Evolutionary conservation across 2,329 filamentous ascomycete species (phyloP), one percentile per base, ranked within the genome.

Genomic region (Fusarium hainanense): DNA sequence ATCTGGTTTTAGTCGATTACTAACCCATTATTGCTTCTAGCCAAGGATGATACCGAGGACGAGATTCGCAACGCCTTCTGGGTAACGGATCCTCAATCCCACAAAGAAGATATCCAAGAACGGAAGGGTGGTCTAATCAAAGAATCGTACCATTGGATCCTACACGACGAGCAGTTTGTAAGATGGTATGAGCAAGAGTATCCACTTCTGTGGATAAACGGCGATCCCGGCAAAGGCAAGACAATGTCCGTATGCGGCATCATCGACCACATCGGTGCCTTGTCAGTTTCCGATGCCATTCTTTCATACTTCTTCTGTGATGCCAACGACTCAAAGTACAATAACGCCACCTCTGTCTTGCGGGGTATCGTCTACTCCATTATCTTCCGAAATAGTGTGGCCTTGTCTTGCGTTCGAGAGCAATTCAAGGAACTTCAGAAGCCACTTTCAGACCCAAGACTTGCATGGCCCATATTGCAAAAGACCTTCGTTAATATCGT

Each of bases 31-130:
- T 6, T 11, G 0, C 11, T 5, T 37, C 16, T 11, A 37, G 32
- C 9, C 0, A 10, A 18, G 5, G 16, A 9, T 0, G 16, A 37
- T 10, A 11, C 1, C 0, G 9, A 18, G 16, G 16, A 37, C 3
- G 32, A 18, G 16, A 37, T 37, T 18, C 32, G 16, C 16, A 6
- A 18, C 9, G 32, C 9, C 5, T 37, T 37, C 9, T 37, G 32
- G 32, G 32, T 37, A 11, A 18, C 32, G 5, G 32, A 37, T 11
- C 3, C 32, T 0, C 1, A 37, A 18, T 6, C 9, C 0, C 32
- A 37, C 32, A 37, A 37, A 37, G 32, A 18, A 4, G 32, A 37
- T 4, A 37, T 37, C 16, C 16, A 37, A 18, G 16, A 37, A 10
- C 9, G 32, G 2, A 37, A 37, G 5, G 32, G 32, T 4, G 16